Conservation (phyloP, 1,139 yeast species). For the Meyerozyma smithsonii region DNA sequence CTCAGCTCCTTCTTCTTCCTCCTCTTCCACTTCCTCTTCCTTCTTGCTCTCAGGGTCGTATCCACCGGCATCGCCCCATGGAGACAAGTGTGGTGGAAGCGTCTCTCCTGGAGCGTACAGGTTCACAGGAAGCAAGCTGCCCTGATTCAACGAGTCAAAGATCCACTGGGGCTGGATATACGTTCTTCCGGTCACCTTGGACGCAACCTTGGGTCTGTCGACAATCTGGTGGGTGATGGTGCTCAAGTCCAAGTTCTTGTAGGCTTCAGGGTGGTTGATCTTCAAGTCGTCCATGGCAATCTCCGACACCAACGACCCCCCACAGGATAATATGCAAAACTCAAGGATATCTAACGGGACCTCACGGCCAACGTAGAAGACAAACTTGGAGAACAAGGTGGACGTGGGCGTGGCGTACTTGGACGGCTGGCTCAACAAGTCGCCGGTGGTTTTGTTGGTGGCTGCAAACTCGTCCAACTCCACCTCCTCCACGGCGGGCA, state of each 20-base stretch:
- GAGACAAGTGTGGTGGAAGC: conserved; percentile 93
- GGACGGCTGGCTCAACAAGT: conserved; percentile 75
- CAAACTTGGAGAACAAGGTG: conserved; percentile 64
- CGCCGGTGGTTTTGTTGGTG: conserved; percentile 64
- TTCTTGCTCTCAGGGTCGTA: conserved; percentile 72
- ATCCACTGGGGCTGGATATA: conserved; percentile 98
- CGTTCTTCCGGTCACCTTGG: conserved; percentile 85
- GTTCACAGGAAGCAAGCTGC: conserved; percentile 67
- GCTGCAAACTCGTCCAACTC: conserved; percentile 69
- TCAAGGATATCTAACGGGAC: conserved; percentile 91
- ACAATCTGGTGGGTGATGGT: conserved; percentile 87
- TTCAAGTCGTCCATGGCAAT: conserved; percentile 75
- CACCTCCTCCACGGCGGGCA: conserved; percentile 38
- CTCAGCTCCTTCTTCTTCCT: conserved; percentile 46
- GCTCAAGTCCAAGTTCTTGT: conserved; percentile 52
- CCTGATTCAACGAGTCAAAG: conserved; percentile 84
- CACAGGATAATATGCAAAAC: conserved; percentile 80
- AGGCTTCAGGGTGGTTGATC: conserved; percentile 35
- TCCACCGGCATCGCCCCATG: conserved; percentile 96
- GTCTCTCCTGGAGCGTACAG: conserved; percentile 91
- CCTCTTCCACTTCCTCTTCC: conserved; percentile 42
- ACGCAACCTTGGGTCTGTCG: conserved; percentile 79
- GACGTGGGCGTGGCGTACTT: conserved; percentile 55
- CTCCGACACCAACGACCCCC: conserved; percentile 85
- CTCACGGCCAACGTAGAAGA: conserved; percentile 90